A percentile compares a stretch with the other conserved stretches of the same genome.
phyloP scores from a whole-genome alignment of 495 filamentous ascomycete genomes.

The Aspergillus saccharolyticus region DNA sequence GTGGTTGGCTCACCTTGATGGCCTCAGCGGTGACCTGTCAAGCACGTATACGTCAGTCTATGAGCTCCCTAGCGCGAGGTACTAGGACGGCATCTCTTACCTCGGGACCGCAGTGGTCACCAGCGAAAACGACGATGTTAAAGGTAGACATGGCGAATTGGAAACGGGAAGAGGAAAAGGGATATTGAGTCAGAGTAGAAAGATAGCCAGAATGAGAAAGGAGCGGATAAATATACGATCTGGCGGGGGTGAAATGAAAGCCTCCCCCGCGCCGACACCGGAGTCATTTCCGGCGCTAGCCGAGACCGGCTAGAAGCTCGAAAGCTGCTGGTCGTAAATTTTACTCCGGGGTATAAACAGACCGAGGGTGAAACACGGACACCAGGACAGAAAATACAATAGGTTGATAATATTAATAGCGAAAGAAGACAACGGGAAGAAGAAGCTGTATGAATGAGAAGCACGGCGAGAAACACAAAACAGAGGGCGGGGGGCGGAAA shows the following conservation, averaged over 20 bases:
- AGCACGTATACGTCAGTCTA: slow-evolving; percentile 13
- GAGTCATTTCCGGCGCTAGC: slow-evolving; percentile 10
- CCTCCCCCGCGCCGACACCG: slow-evolving; percentile 28
- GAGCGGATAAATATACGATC: slow-evolving; percentile 16
- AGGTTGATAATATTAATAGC: background rate
- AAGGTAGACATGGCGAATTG: slow-evolving; percentile 41
- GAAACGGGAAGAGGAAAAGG: background rate
- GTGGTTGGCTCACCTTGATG: slow-evolving; percentile 61
- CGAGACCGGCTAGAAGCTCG: background rate
- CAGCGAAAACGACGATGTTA: slow-evolving; percentile 67
- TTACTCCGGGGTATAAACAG: background rate
- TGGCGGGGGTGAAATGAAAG: slow-evolving; percentile 12
- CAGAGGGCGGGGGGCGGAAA: background rate
- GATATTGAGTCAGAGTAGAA: slow-evolving; percentile 12
- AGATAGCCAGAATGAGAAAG: slow-evolving; percentile 19
- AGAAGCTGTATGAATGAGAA: background rate
- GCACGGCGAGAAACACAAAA: background rate
- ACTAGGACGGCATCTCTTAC: slow-evolving; percentile 39
- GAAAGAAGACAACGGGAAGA: background rate
- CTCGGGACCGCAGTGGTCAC: slow-evolving; percentile 95
- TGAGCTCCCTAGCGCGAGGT: slow-evolving; percentile 2
- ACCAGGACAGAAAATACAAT: background rate
- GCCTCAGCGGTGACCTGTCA: slow-evolving; percentile 62
- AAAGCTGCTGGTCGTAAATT: background rate
- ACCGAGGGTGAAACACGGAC: background rate